Percentiles rank a stretch among this genome's conserved stretches.
These are phyloP conservation scores for Neodidymelliopsis sp. DNA, from an alignment of 2,329 filamentous ascomycete genomes.

Conservation along the genomic window DNA sequence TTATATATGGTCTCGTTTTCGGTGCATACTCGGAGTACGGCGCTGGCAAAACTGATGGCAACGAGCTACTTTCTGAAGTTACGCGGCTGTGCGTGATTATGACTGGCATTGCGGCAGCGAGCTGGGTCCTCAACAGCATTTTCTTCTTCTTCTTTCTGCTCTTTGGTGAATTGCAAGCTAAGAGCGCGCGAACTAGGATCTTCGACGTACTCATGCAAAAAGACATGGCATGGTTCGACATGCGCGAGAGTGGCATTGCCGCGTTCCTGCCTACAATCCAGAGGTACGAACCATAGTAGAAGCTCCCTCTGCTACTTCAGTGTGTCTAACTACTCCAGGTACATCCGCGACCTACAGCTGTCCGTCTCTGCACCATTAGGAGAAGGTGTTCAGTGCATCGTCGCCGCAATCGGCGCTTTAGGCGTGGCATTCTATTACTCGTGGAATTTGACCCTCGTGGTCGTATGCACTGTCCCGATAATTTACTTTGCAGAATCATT, in stretches of 20 bases:
- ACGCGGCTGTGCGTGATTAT: slow-evolving; percentile 69
- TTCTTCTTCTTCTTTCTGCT: slow-evolving; percentile 76
- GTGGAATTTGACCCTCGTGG: slow-evolving; percentile 83
- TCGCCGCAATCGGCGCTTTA: slow-evolving; percentile 72
- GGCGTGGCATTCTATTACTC: slow-evolving; percentile 78
- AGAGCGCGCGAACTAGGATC: slow-evolving; percentile 66
- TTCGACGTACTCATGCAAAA: slow-evolving; percentile 75
- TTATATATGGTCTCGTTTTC: slow-evolving; percentile 79
- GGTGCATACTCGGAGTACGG: slow-evolving; percentile 73
- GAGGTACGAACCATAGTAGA: slow-evolving; percentile 62
- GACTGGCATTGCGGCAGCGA: slow-evolving; percentile 66
- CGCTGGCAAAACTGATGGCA: slow-evolving; percentile 57
- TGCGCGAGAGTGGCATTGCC: slow-evolving; percentile 72
- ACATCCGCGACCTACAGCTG: slow-evolving; percentile 81
- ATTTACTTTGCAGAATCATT: slow-evolving; percentile 67
- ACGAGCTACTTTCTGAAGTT: slow-evolving; percentile 63
- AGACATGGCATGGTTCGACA: slow-evolving; percentile 84
- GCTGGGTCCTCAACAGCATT: slow-evolving; percentile 71
- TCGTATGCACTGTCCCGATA: slow-evolving; percentile 75
- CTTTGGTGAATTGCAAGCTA: slow-evolving; percentile 83
- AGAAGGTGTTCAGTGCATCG: slow-evolving; percentile 67
- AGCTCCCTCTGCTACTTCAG: not conserved
- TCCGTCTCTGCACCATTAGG: slow-evolving; percentile 83
- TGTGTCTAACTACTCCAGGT: slow-evolving; percentile 59
- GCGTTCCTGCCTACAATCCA: slow-evolving; percentile 76